phyloP scores from a whole-genome alignment of 2,329 filamentous ascomycete genomes.

The Volutella citrinella region DNA sequence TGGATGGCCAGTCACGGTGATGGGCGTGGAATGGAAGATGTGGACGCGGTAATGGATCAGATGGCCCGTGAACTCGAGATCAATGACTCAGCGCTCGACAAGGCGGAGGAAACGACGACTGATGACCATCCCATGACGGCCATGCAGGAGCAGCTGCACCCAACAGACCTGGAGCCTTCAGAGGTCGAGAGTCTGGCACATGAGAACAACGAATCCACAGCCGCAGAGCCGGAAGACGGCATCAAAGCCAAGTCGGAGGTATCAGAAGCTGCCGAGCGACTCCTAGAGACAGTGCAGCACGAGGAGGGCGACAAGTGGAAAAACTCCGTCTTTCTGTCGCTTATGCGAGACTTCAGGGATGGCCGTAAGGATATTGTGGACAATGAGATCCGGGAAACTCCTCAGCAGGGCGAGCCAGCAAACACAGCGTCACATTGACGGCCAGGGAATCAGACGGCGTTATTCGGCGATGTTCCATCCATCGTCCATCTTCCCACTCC shows the following conservation, averaged over 20 bases:
- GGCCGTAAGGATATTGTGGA: constrained; percentile 43
- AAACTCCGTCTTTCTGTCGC: constrained; percentile 41
- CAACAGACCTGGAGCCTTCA: constrained; percentile 29
- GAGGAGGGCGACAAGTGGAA: constrained; percentile 46
- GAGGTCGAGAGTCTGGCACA: constrained; percentile 33
- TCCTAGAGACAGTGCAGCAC: constrained; percentile 42
- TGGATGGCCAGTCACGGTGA: constrained; percentile 38
- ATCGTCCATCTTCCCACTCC: no score
- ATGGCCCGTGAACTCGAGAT: constrained; percentile 40
- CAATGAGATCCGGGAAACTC: constrained; percentile 36
- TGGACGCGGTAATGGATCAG: constrained; percentile 42
- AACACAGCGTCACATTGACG: constrained; percentile 16
- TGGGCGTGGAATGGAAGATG: constrained; percentile 33
- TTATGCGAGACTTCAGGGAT: constrained; percentile 45
- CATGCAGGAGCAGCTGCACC: no score
- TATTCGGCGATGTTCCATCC: no score
- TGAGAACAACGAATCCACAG: constrained; percentile 11
- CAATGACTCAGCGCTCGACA: constrained; percentile 28
- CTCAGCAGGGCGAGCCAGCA: constrained; percentile 10
- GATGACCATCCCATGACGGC: constrained; percentile 10
- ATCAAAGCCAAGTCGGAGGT: constrained; percentile 34
- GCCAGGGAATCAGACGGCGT: background rate
- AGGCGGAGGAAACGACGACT: constrained; percentile 13
- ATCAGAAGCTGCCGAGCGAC: constrained; percentile 40
- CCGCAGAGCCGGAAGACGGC: constrained; percentile 13